Conservation (phyloP, 768 basidiomycete species). For the Dentipellis sp. region DNA sequence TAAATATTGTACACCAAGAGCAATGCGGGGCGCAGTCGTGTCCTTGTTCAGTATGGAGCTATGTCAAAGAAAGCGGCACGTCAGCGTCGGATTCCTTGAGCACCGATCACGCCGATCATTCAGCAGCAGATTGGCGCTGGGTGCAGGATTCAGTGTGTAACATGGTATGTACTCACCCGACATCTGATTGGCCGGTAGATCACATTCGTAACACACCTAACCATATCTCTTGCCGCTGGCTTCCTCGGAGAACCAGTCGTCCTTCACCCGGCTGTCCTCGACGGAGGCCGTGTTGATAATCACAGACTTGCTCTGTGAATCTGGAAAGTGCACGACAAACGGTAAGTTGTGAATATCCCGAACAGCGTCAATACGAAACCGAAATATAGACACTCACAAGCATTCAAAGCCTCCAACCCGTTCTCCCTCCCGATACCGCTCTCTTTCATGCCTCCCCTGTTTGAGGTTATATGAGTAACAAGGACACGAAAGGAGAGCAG, state of each 20-base stretch:
- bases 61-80: too few relatives aligned
- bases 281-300: constrained; percentile 63
- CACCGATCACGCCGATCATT: too few relatives aligned
- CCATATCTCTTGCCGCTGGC: constrained; percentile 54
- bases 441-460: constrained; percentile 84
- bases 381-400: constrained; percentile 41
- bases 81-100: too few relatives aligned
- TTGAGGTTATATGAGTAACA: background rate
- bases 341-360: too few relatives aligned
- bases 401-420: constrained; percentile 70
- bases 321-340: constrained; percentile 26
- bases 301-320: constrained; percentile 78
- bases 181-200: background rate
- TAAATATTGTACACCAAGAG: too few relatives aligned
- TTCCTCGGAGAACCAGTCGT: constrained; percentile 75
- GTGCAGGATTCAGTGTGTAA: too few relatives aligned
- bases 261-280: constrained; percentile 45
- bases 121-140: too few relatives aligned
- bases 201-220: constrained; percentile 29
- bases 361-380: background rate
- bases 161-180: background rate
- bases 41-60: too few relatives aligned
- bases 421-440: constrained; percentile 86
- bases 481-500: background rate
- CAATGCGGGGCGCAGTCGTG: too few relatives aligned